phyloP scores from a whole-genome alignment of 345 rosid species.

The Pistacia integerrima region DNA sequence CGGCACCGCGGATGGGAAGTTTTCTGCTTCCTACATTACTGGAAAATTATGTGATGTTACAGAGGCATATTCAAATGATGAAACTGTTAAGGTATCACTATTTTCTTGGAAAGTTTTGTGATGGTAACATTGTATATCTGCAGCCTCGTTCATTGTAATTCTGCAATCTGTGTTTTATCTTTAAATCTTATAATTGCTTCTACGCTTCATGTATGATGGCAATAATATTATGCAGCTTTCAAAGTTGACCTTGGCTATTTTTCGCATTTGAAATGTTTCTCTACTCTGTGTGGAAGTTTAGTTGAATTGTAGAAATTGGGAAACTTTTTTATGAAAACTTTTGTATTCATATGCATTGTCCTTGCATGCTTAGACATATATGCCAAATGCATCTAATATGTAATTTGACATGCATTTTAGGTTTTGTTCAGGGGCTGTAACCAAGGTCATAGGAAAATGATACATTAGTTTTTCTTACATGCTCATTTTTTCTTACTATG shows the following conservation, averaged over 20 bases:
- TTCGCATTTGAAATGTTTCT: conserved; percentile 4
- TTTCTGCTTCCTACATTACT: conserved; percentile 75
- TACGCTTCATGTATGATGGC: background rate
- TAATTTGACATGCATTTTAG: background rate
- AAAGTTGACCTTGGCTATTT: background rate
- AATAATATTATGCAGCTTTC: background rate
- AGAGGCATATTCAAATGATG: conserved; percentile 93
- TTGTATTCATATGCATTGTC: background rate
- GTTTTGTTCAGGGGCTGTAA: background rate
- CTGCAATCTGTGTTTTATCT: background rate
- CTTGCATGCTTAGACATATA: background rate
- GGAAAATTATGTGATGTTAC: conserved; percentile 95
- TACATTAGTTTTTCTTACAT: background rate
- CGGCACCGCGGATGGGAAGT: conserved; percentile 56
- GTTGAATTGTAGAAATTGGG: background rate
- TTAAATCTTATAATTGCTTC: background rate
- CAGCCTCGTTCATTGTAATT: background rate
- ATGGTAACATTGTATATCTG: background rate
- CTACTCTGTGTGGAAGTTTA: background rate
- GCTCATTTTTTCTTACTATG: background rate
- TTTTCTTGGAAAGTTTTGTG: background rate
- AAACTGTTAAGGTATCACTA: conserved; percentile 80
- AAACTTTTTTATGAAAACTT: background rate
- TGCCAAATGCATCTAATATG: background rate
- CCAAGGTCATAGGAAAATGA: background rate